Conservation (phyloP, 495 filamentous ascomycete species). For the Glutinoglossum americanum region DNA sequence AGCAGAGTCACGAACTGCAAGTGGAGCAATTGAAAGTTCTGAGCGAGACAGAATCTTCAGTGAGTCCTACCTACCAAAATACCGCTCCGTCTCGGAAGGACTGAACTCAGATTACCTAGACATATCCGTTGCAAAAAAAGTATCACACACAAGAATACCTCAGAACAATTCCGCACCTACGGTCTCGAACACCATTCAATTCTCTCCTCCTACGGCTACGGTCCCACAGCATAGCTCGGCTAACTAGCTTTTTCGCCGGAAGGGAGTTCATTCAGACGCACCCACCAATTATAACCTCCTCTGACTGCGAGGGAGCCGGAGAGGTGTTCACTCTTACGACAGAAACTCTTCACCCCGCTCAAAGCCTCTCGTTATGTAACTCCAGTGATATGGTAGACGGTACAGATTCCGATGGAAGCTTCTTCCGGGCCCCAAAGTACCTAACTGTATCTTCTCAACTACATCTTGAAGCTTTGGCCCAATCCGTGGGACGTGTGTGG, state of each 20-base stretch:
- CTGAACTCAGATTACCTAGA: constrained; percentile 25
- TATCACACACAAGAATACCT: constrained; percentile 79
- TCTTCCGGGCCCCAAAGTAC: constrained; percentile 83
- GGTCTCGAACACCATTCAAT: constrained; percentile 63
- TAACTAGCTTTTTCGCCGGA: constrained; percentile 48
- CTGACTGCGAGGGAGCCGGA: constrained; percentile 90
- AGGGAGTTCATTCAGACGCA: constrained; percentile 69
- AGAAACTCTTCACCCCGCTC: not conserved
- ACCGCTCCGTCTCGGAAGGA: not conserved
- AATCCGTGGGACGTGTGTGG: constrained; percentile 81
- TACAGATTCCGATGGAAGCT: constrained; percentile 17
- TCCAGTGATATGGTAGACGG: constrained; percentile 10
- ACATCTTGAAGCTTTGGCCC: constrained; percentile 80
- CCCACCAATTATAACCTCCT: constrained; percentile 85
- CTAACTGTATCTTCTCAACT: constrained; percentile 89
- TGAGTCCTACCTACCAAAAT: constrained; percentile 19
- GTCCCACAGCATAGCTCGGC: constrained; percentile 50
- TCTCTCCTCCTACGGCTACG: constrained; percentile 61
- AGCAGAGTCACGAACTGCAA: constrained; percentile 64
- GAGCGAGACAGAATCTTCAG: constrained; percentile 57
- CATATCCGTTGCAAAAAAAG: constrained; percentile 83
- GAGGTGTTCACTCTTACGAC: constrained; percentile 65
- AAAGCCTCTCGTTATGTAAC: constrained; percentile 6
- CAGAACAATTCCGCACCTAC: constrained; percentile 73
- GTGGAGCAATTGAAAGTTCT: constrained; percentile 44